These are phyloP conservation scores for Agrocybe praecox DNA, from an alignment of 768 basidiomycete genomes.

Conservation along the genomic window DNA sequence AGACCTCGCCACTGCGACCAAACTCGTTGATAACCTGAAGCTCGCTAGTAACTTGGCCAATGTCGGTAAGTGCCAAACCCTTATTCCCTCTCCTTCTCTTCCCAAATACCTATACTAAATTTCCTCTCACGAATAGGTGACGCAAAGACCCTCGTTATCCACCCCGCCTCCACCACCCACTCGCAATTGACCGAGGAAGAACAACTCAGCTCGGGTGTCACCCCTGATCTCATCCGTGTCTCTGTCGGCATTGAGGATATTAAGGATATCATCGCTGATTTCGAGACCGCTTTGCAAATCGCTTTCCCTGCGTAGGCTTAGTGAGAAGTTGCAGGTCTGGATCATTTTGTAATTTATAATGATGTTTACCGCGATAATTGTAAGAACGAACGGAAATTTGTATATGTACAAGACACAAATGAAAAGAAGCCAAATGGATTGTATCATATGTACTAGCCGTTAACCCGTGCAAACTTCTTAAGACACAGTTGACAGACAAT, in stretches of 20 bases:
- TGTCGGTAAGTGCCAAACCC: constrained; percentile 47
- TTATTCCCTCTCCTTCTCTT: background rate
- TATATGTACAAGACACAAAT: too few relatives aligned
- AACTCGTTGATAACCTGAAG: constrained; percentile 69
- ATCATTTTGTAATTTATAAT: background rate
- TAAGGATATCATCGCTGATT: constrained; percentile 44
- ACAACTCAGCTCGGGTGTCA: constrained; percentile 66
- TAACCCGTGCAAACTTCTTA: too few relatives aligned
- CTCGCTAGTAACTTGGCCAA: constrained; percentile 77
- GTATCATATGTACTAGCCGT: too few relatives aligned
- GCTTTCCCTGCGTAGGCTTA: constrained; percentile 17
- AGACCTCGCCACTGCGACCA: constrained; percentile 49
- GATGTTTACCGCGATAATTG: too few relatives aligned
- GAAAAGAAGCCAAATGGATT: too few relatives aligned
- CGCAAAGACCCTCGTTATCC: constrained; percentile 81
- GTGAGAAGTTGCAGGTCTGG: background rate
- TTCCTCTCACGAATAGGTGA: constrained; percentile 42
- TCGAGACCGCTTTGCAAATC: constrained; percentile 36
- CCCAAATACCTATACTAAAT: background rate
- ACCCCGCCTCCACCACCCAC: constrained; percentile 80
- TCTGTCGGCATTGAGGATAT: constrained; percentile 45
- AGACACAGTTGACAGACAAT: too few relatives aligned
- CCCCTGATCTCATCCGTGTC: constrained; percentile 73
- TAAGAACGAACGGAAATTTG: too few relatives aligned
- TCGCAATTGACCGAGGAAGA: constrained; percentile 66